Evolutionary conservation across 148 eudicot species (phyloP).

Genomic region (Rhododendron molle): DNA sequence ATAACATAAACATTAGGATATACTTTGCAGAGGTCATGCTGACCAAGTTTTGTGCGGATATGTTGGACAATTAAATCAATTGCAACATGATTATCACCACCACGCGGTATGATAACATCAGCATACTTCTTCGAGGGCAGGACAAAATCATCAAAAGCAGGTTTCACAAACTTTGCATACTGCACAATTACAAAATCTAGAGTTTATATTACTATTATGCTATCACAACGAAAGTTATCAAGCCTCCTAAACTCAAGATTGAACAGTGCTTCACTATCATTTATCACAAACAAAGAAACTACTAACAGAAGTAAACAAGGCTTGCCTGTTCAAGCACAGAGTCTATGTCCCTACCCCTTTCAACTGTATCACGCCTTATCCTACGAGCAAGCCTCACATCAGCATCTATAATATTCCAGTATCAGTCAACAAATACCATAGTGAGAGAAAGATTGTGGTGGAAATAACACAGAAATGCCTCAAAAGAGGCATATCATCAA

Average conservation of each 20-base stretch:
- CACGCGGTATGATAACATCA: conserved; percentile 94
- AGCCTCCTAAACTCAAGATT: neutral
- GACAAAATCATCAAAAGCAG: conserved; percentile 96
- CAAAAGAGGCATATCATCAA: neutral
- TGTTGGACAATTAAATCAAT: conserved; percentile 93
- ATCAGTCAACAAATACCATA: conserved; percentile 12
- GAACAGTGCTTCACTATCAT: neutral
- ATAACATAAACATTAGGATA: conserved; percentile 85
- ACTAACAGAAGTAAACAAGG: conserved; percentile 3
- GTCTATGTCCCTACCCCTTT: conserved; percentile 91
- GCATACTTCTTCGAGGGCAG: conserved; percentile 96
- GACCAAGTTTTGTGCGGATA: conserved; percentile 89
- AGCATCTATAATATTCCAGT: conserved; percentile 51
- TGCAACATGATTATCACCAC: conserved; percentile 97
- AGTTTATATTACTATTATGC: neutral
- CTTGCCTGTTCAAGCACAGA: conserved; percentile 97
- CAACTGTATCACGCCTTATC: conserved; percentile 91
- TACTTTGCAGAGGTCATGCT: conserved; percentile 90
- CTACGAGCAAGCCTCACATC: conserved; percentile 99
- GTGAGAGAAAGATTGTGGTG: neutral
- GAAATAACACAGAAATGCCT: neutral
- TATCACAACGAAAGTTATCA: neutral
- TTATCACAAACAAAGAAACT: neutral
- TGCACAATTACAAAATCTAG: conserved; percentile 27
- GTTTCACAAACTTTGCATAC: conserved; percentile 98